phyloP scores from a whole-genome alignment of 495 filamentous ascomycete species.

The Delitschia confertaspora region DNA sequence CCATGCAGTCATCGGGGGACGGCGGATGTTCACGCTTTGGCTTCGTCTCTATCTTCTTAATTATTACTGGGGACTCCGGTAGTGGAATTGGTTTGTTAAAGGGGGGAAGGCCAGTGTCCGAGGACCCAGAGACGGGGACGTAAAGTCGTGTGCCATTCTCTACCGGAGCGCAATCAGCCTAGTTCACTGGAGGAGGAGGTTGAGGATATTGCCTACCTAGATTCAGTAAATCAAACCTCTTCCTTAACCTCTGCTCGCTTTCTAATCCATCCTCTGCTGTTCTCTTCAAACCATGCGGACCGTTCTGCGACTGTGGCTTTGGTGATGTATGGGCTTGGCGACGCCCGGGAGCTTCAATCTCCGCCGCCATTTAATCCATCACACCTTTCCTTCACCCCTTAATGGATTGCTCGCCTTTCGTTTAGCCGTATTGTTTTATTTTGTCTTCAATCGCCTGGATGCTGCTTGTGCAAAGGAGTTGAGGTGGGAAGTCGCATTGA shows the following conservation, averaged over 20 bases:
- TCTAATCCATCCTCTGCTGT: slow-evolving; percentile 27
- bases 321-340: slow-evolving; percentile 18
- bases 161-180: slow-evolving; percentile 5
- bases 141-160: slow-evolving; percentile 28
- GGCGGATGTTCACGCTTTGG: slow-evolving; percentile 8
- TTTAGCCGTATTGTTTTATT: background rate
- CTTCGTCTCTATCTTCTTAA: slow-evolving; percentile 1
- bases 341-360: slow-evolving; percentile 21
- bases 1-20: slow-evolving; percentile 56
- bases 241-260: slow-evolving; percentile 50
- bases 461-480: background rate
- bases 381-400: slow-evolving; percentile 10
- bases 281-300: slow-evolving; percentile 23
- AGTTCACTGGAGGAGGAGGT: background rate
- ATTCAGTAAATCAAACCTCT: slow-evolving; percentile 72
- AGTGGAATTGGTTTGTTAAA: background rate
- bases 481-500: too few relatives aligned
- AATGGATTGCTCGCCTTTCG: background rate
- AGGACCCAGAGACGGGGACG: slow-evolving; percentile 24
- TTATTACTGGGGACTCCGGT: slow-evolving; percentile 1
- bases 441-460: background rate
- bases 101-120: slow-evolving; percentile 33
- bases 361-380: slow-evolving; percentile 22
- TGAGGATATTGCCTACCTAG: slow-evolving; percentile 59
- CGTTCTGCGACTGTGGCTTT: background rate